Base-by-base conservation (phyloP, 1,284 basidiomycete species). In the Melampsora americana region DNA sequence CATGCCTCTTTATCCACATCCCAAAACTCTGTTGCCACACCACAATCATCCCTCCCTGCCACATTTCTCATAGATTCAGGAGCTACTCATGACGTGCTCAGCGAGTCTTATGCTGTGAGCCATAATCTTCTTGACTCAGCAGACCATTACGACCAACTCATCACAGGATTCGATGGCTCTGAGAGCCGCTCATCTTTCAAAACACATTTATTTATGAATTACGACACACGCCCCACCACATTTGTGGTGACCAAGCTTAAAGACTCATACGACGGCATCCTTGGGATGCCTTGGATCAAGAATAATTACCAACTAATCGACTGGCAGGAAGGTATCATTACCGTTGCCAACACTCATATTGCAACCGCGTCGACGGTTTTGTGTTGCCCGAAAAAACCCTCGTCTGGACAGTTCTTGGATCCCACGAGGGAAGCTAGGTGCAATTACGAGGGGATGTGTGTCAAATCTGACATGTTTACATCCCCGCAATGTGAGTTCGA, bases 1-100 rank as follows among this genome's bases (percentile, higher is more conserved):
- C 35, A 35, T 4, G 9, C 35, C 9, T 35, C 35, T 4, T 9
- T 35, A 3, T 9, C 3, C 9, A 35, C 35, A 35, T 35, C 35
- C 35, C 35, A 3, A 35, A 35, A n/a, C n/a, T n/a, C n/a, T n/a
- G n/a, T 35, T 35, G 5, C 35, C 32, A 3, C 9, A 23, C 64
- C 64, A 20, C 32, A 20, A 42, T 23, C 64, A 23, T 26, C 64
- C 16, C 28, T 35, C 14, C 26, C n/a, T 14, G 2, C 61, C 61
- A 35, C 61, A 4, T 64, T 64, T 23, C 32, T 66, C 18, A 66
- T 66, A 44, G 64, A 66, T 23, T 66, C 64, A n/a, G 64, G 64
- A 1, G 64, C 64, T 16, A 66, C 64, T n/a, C 64, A 44, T 32
- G 32, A 66, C n/a, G 35, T 66, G 1, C 4, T 66, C 12, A n/a